Evolutionary conservation across 306 rosid genomes (phyloP).

Genomic region (Cucumis hystrix): DNA sequence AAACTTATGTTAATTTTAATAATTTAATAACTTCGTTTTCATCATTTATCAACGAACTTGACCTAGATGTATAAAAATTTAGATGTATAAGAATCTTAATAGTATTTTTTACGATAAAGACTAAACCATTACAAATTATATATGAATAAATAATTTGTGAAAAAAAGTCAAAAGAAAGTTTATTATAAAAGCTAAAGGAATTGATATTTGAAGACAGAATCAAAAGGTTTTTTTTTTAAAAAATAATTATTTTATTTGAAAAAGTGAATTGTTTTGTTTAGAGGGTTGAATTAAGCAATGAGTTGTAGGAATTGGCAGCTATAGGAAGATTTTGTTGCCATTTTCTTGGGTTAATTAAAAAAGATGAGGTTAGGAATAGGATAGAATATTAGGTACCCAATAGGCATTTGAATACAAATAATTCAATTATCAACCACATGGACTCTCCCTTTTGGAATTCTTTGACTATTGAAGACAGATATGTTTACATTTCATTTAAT

Average conservation of each 20-base stretch:
- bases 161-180: background rate
- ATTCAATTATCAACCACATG: background rate
- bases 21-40: too few species aligned
- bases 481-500: background rate
- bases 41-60: too few species aligned
- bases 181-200: background rate
- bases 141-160: background rate
- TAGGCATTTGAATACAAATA: background rate
- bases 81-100: too few species aligned
- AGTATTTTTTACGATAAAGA: too few species aligned
- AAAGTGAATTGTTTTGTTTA: background rate
- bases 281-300: background rate
- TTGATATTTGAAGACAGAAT: background rate
- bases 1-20: too few species aligned
- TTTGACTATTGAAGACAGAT: background rate
- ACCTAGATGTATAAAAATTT: too few species aligned
- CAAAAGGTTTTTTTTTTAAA: background rate
- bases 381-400: slow-evolving; percentile 2
- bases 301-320: background rate
- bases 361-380: background rate
- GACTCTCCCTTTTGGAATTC: background rate
- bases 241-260: too few species aligned
- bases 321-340: background rate
- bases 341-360: background rate
- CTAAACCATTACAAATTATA: too few species aligned